Conservation (phyloP, 2,329 filamentous ascomycete genomes). For the Alternaria conjuncta region DNA sequence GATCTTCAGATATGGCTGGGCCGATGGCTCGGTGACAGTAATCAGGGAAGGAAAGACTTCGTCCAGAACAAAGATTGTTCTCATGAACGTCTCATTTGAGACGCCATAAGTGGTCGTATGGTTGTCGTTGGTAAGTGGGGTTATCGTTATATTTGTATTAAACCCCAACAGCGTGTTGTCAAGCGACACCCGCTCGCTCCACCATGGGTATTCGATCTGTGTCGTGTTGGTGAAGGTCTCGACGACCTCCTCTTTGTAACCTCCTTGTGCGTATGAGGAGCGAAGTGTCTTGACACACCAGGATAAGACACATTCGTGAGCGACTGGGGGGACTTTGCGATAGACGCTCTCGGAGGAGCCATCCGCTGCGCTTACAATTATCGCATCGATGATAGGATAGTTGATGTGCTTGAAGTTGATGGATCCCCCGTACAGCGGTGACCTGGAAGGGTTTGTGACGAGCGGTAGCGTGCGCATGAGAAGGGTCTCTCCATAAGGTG, state of each 20-base stretch:
- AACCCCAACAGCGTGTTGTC: not conserved
- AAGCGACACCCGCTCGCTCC: no score
- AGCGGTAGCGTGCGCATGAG: constrained; percentile 25
- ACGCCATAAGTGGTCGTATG: constrained; percentile 9
- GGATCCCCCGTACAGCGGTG: constrained; percentile 20
- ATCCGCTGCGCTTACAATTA: constrained; percentile 17
- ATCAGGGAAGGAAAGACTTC: constrained; percentile 17
- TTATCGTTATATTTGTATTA: constrained; percentile 8
- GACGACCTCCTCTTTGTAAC: constrained; percentile 21
- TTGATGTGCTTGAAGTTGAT: constrained; percentile 26
- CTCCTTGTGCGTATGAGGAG: constrained; percentile 20
- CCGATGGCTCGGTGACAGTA: not conserved
- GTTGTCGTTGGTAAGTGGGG: not conserved
- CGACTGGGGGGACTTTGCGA: constrained; percentile 10
- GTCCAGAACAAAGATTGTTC: not conserved
- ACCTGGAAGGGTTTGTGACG: constrained; percentile 1
- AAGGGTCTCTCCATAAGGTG: constrained; percentile 14
- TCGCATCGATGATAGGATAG: constrained; percentile 15
- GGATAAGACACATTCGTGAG: constrained; percentile 29
- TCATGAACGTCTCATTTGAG: not conserved
- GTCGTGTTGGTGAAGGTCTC: constrained; percentile 5
- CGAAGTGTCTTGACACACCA: constrained; percentile 35
- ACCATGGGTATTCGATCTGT: constrained; percentile 3
- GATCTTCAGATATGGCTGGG: not conserved
- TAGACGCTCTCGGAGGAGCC: constrained; percentile 16